Conservation (phyloP, 2,329 filamentous ascomycete species). For the Aspergillus sp. region DNA sequence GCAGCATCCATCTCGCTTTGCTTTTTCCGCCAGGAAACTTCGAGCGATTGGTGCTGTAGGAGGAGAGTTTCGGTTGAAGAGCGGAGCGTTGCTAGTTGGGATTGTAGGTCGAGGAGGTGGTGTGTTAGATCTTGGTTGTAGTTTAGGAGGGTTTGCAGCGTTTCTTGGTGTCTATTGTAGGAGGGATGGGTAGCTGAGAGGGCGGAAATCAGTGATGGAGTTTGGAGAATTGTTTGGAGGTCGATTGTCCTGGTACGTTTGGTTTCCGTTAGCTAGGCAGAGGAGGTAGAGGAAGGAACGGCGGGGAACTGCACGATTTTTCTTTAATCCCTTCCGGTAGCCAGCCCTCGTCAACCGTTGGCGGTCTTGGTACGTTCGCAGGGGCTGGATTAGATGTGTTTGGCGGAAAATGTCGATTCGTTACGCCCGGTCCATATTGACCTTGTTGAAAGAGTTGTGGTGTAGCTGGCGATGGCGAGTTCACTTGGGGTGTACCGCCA, state of each 20-base stretch:
- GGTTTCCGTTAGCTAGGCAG: not conserved
- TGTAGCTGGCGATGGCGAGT: slow-evolving; percentile 46
- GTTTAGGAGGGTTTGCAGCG: slow-evolving; percentile 64
- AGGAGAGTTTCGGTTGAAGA: slow-evolving; percentile 75
- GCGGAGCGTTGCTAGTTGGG: slow-evolving; percentile 55
- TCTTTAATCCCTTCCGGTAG: slow-evolving; percentile 73
- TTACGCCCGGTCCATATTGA: slow-evolving; percentile 21
- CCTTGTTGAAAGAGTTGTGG: slow-evolving; percentile 35
- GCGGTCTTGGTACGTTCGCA: slow-evolving; percentile 27
- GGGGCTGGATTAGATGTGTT: slow-evolving; percentile 13
- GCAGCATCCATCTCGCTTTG: slow-evolving; percentile 86
- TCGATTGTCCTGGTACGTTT: slow-evolving; percentile 27
- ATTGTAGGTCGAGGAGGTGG: slow-evolving; percentile 42
- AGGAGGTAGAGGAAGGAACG: slow-evolving; percentile 17
- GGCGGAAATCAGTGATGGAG: slow-evolving; percentile 67
- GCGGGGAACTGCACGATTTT: slow-evolving; percentile 66
- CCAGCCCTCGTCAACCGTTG: slow-evolving; percentile 64
- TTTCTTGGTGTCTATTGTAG: slow-evolving; percentile 62
- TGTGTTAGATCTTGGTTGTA: slow-evolving; percentile 70
- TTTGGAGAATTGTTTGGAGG: slow-evolving; percentile 77
- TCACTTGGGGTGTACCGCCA: slow-evolving; percentile 60
- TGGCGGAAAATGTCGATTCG: slow-evolving; percentile 6
- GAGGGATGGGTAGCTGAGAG: slow-evolving; percentile 76
- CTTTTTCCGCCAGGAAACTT: slow-evolving; percentile 88
- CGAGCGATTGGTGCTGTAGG: slow-evolving; percentile 77